Conservation (phyloP, 2,329 filamentous ascomycete species). For the Curvularia eragrostidis region DNA sequence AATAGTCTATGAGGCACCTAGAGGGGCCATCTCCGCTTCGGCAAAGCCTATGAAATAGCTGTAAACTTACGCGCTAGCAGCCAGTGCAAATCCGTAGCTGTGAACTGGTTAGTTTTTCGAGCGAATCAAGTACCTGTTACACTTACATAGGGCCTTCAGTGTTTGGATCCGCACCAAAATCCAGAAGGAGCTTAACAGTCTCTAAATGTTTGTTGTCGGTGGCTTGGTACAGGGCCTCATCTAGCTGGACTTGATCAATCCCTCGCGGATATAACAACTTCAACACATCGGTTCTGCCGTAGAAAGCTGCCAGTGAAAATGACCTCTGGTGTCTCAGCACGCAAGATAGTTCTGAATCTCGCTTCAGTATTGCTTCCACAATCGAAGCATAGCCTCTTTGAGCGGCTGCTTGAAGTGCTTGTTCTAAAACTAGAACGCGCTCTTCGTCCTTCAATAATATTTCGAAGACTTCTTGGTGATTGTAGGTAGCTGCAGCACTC, state of each 20-base stretch:
- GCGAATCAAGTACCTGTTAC: not conserved
- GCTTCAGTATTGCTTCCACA: slow-evolving; percentile 27
- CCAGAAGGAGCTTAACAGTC: slow-evolving; percentile 29
- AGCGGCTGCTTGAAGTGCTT: slow-evolving; percentile 28
- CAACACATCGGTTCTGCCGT: slow-evolving; percentile 27
- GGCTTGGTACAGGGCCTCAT: slow-evolving; percentile 29
- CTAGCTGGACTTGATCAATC: slow-evolving; percentile 19
- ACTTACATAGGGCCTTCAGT: slow-evolving; percentile 29
- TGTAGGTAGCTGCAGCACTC: slow-evolving; percentile 32
- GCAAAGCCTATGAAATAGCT: not conserved
- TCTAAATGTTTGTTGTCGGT: slow-evolving; percentile 30
- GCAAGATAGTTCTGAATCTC: slow-evolving; percentile 6
- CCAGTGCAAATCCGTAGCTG: slow-evolving; percentile 2
- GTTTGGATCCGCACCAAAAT: slow-evolving; percentile 28
- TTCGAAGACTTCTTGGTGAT: slow-evolving; percentile 29
- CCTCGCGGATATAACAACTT: slow-evolving; percentile 20
- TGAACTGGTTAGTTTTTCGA: not conserved
- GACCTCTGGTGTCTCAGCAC: slow-evolving; percentile 26
- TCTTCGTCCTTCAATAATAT: slow-evolving; percentile 26
- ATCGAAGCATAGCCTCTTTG: slow-evolving; percentile 27
- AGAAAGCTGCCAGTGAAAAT: slow-evolving; percentile 28
- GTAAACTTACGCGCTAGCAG: not conserved
- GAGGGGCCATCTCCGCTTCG: too few relatives aligned
- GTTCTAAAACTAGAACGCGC: slow-evolving; percentile 25
- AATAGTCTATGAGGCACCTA: too few relatives aligned